Evolutionary conservation across 1,139 yeast genomes (phyloP).

Genomic region (Candida anutae): DNA sequence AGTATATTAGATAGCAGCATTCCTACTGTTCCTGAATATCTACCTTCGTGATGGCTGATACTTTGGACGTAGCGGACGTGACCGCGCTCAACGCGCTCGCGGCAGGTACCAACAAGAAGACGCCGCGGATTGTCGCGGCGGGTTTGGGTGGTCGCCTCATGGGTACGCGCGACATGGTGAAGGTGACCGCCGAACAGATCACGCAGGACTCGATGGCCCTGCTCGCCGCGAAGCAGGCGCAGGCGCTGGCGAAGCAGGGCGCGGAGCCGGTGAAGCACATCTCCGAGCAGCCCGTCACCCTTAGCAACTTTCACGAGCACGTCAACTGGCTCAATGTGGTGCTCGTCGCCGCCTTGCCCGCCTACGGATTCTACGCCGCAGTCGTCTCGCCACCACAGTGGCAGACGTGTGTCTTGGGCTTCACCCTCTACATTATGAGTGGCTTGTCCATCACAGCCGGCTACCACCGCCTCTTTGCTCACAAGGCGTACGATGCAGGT

Average conservation of each 20-base stretch:
- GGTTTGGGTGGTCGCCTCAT: constrained; percentile 71
- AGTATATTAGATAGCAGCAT: neutral
- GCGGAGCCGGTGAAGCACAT: constrained; percentile 41
- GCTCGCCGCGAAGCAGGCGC: constrained; percentile 48
- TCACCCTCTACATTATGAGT: constrained; percentile 57
- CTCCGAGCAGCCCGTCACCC: constrained; percentile 88
- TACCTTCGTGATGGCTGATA: constrained; percentile 1
- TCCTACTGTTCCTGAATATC: neutral
- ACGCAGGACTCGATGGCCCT: constrained; percentile 45
- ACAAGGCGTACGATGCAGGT: constrained; percentile 75
- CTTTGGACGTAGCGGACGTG: constrained; percentile 55
- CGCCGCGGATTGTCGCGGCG: constrained; percentile 65
- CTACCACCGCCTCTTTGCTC: constrained; percentile 83
- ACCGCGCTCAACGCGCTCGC: constrained; percentile 80
- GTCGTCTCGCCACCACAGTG: constrained; percentile 42
- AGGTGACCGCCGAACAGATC: constrained; percentile 56
- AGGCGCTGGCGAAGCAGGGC: constrained; percentile 37
- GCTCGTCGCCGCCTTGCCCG: constrained; percentile 69
- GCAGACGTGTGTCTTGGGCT: constrained; percentile 55
- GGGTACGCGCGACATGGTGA: constrained; percentile 71
- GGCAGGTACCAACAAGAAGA: constrained; percentile 71
- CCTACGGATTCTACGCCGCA: constrained; percentile 50
- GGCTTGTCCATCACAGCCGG: constrained; percentile 97
- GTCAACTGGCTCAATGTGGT: constrained; percentile 88
- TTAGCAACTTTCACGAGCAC: constrained; percentile 75